These are phyloP conservation scores for Gynochthodes officinalis DNA, from an alignment of 257 asterid species.

Conservation along the genomic window DNA sequence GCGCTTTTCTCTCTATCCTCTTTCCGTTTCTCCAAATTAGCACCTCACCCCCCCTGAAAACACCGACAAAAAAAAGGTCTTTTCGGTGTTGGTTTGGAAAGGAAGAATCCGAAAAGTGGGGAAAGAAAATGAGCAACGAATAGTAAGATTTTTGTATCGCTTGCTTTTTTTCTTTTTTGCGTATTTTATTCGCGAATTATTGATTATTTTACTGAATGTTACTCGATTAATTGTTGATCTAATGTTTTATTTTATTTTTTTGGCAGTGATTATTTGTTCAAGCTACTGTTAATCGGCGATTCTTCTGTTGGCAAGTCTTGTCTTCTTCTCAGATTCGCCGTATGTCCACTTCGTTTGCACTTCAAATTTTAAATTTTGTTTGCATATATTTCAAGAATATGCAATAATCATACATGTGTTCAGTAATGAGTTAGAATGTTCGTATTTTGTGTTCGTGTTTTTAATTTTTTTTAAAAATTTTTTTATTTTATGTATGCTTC, in stretches of 20 bases:
- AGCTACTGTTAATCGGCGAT: constrained; percentile 52
- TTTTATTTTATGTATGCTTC: not conserved
- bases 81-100: not conserved
- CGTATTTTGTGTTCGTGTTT: constrained; percentile 5
- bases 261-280: constrained; percentile 52
- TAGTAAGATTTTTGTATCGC: constrained; percentile 27
- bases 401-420: not conserved
- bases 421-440: not conserved
- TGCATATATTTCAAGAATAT: not conserved
- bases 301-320: constrained; percentile 59
- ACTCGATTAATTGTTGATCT: not conserved
- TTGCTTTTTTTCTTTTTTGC: not conserved
- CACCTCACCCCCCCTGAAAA: not conserved
- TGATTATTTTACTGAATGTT: not conserved
- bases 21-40: not conserved
- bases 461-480: not conserved
- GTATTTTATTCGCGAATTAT: not conserved
- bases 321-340: constrained; percentile 57
- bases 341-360: constrained; percentile 25
- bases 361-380: not conserved
- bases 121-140: constrained; percentile 40
- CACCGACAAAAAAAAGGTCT: not conserved
- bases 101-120: not conserved
- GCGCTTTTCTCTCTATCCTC: not conserved
- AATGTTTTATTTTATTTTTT: not conserved